phyloP scores from a whole-genome alignment of 2,329 filamentous ascomycete genomes.

The Alternaria alternata region DNA sequence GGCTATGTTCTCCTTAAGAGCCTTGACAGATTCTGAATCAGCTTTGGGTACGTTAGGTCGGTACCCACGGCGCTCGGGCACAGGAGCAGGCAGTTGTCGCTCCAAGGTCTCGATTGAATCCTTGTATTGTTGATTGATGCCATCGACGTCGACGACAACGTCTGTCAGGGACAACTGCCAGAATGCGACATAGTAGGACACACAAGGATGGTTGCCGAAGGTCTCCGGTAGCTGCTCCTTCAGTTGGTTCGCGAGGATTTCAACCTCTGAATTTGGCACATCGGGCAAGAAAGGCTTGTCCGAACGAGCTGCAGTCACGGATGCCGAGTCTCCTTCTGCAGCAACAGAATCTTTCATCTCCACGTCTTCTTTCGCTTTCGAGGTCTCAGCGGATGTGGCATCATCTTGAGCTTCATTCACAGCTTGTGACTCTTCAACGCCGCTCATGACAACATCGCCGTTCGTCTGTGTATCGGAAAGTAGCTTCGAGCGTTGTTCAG shows the following conservation, averaged over 20 bases:
- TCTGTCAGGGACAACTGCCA: conserved; percentile 90
- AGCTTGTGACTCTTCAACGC: conserved; percentile 23
- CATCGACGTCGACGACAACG: conserved; percentile 68
- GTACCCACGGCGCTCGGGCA: conserved; percentile 71
- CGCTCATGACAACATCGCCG: conserved; percentile 60
- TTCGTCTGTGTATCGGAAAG: conserved; percentile 42
- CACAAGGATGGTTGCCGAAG: conserved; percentile 74
- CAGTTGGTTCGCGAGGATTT: conserved; percentile 76
- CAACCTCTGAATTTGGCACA: conserved; percentile 72
- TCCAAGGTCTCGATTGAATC: conserved; percentile 67
- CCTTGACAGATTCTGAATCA: conserved; percentile 70
- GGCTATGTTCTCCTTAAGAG: conserved; percentile 74
- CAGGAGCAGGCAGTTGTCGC: conserved; percentile 56
- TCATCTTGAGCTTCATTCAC: conserved; percentile 12
- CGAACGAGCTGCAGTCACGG: not conserved
- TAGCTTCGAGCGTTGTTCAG: conserved; percentile 37
- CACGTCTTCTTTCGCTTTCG: conserved; percentile 37
- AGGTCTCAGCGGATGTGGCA: conserved; percentile 10
- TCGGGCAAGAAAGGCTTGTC: conserved; percentile 5
- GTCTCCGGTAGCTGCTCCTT: conserved; percentile 67
- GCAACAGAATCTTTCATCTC: conserved; percentile 51
- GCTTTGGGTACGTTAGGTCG: conserved; percentile 48
- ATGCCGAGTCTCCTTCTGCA: not conserved
- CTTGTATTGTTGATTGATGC: conserved; percentile 74
- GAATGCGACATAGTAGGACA: conserved; percentile 87